These are phyloP conservation scores for Pelagophyceae sp. DNA, from an alignment of 352 stramenopile genomes.

Conservation along the genomic window DNA sequence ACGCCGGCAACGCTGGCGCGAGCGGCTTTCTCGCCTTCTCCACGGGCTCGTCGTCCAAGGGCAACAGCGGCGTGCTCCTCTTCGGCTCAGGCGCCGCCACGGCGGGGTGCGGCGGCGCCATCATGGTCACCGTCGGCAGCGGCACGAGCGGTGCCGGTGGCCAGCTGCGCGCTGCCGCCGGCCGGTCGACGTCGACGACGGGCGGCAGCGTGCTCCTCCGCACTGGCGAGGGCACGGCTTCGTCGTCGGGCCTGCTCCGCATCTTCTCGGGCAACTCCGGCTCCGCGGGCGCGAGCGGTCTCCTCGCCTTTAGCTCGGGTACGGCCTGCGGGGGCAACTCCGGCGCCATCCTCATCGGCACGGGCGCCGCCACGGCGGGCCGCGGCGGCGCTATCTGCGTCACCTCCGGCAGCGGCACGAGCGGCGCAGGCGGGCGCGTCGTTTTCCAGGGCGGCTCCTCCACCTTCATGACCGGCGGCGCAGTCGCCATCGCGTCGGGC, in stretches of 20 bases:
- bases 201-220: not conserved
- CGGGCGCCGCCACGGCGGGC: slow-evolving; percentile 32
- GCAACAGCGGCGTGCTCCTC: slow-evolving; percentile 35
- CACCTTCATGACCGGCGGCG: slow-evolving; percentile 19
- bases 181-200: slow-evolving; percentile 7
- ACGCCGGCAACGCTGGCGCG: slow-evolving; percentile 40
- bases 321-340: not conserved
- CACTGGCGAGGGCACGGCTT: not conserved
- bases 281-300: not conserved
- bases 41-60: slow-evolving; percentile 40
- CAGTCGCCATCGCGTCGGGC: slow-evolving; percentile 25
- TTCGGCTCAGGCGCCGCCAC: slow-evolving; percentile 37
- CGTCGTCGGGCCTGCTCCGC: not conserved
- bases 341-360: slow-evolving; percentile 26
- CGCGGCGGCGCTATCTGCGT: slow-evolving; percentile 45
- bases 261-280: not conserved
- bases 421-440: slow-evolving; percentile 17
- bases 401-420: slow-evolving; percentile 20
- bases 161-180: not conserved
- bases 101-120: slow-evolving; percentile 38
- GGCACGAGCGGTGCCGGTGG: slow-evolving; percentile 28
- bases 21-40: slow-evolving; percentile 42
- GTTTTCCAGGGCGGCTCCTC: slow-evolving; percentile 14
- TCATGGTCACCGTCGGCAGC: slow-evolving; percentile 36
- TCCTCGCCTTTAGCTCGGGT: not conserved